Conservation (phyloP, 805 yeast genomes). For the Yamadazyma takamatsuzukensis region DNA sequence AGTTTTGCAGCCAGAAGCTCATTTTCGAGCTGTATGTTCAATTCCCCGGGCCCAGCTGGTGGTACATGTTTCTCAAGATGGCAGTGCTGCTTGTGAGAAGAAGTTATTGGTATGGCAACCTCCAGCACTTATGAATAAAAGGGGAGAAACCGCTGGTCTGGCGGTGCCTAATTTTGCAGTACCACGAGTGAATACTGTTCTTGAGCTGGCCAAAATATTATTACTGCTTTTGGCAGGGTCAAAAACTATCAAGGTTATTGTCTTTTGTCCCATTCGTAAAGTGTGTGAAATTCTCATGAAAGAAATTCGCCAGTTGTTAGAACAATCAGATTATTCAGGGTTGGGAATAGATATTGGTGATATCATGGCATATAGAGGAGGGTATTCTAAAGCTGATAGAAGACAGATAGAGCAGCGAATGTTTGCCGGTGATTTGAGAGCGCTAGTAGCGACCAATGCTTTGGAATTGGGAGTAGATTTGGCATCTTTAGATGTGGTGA, state of each 20-base stretch:
- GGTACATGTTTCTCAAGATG: constrained; percentile 68
- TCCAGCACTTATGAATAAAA: constrained; percentile 55
- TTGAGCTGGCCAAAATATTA: constrained; percentile 72
- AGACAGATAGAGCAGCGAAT: constrained; percentile 83
- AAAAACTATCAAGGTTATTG: constrained; percentile 71
- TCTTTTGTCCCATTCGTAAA: constrained; percentile 82
- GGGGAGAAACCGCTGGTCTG: constrained; percentile 38
- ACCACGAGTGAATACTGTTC: constrained; percentile 62
- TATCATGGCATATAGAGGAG: constrained; percentile 93
- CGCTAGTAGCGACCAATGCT: constrained; percentile 93
- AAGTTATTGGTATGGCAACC: constrained; percentile 83
- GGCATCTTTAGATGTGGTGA: constrained; percentile 86
- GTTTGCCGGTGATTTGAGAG: constrained; percentile 82
- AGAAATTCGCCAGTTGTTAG: constrained; percentile 60
- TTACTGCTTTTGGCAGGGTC: constrained; percentile 56
- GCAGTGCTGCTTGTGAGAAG: constrained; percentile 82
- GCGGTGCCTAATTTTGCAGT: constrained; percentile 6
- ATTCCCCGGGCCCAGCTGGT: constrained; percentile 43
- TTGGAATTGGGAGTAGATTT: constrained; percentile 94
- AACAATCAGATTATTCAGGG: constrained; percentile 40
- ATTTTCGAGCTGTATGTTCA: constrained; percentile 75
- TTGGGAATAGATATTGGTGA: constrained; percentile 40
- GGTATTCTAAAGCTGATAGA: constrained; percentile 83
- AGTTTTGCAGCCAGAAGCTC: constrained; percentile 64
- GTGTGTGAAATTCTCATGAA: constrained; percentile 87